Conservation (phyloP, 495 filamentous ascomycete species). For the Xylaria intraflava region DNA sequence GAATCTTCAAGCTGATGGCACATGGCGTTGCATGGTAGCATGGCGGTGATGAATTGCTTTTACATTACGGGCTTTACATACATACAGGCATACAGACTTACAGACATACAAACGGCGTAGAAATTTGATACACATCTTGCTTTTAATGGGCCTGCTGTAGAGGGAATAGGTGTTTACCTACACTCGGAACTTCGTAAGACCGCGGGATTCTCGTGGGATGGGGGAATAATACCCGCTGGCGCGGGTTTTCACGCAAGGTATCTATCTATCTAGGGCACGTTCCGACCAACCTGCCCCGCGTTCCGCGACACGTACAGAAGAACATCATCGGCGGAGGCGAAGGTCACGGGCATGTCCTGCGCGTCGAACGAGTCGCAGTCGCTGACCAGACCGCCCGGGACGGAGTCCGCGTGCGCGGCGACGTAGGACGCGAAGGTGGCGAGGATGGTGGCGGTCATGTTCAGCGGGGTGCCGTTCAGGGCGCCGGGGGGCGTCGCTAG, state of each 20-base stretch:
- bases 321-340: not conserved
- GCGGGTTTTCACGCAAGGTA: no score
- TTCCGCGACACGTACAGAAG: not conserved
- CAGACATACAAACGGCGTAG: no score
- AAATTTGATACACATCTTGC: no score
- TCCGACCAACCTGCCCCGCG: not conserved
- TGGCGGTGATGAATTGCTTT: not conserved
- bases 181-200: no score
- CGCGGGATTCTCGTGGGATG: no score
- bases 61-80: no score
- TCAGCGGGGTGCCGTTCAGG: not conserved
- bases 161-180: no score
- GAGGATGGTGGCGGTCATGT: not conserved
- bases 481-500: not conserved
- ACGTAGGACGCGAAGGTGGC: conserved; percentile 2
- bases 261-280: not conserved
- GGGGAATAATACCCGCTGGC: no score
- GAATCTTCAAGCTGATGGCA: not conserved
- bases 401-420: not conserved
- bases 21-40: not conserved
- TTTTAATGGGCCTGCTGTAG: no score
- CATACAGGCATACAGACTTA: no score
- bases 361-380: not conserved
- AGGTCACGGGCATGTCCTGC: not conserved
- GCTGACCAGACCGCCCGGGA: not conserved